Evolutionary conservation across 495 filamentous ascomycete species (phyloP), one percentile per base, ranked within the genome.

Genomic region (Aspergillus campestris): DNA sequence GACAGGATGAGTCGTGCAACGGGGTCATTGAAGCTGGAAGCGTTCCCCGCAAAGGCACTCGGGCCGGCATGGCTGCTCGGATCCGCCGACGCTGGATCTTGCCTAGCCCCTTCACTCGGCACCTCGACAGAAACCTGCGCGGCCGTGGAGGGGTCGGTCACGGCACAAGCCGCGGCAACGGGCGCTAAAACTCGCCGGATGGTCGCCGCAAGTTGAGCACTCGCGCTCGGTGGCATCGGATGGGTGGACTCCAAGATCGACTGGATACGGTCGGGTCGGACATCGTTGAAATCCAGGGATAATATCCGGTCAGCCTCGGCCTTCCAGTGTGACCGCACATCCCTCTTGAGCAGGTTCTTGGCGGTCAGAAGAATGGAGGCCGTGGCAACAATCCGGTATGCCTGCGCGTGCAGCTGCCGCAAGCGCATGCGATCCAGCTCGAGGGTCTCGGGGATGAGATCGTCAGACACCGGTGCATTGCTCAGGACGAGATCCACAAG

Each of bases 331-430:
- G 78, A 80, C 29, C 92, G 83, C 13, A 89, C 85, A 61, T 97
- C 91, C 14, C 92, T 84, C 64, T 94, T 94, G 37, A 98, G 81
- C 8, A 96, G 73, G 57, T 95, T 97, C 72, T 98, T 98, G 52
- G 86, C 88, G 1, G 94, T 94, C 30, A 97, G 64, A 6, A 94
- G 72, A 44, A 97, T 89, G 14, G 81, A 77, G 12, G 87, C 86
- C 7, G 89, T 78, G 13, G 87, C 86, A 15, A 89, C 79, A 50
- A 92, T 83, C 37, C 82, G 80, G 44, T 90, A 78, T 8, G 82
- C 76, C 29, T 83, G 73, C 6, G 71, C 69, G 27, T 89, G 85
- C 33, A 88, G 71, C 28, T 76, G 74, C 18, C 67, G 61, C 29
- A 90, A 71, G 15, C 94, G 85, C 35, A 79, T 77, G 36, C 70